These are phyloP conservation scores for Monilinia laxa DNA, from an alignment of 2,329 filamentous ascomycete species.

Conservation along the genomic window DNA sequence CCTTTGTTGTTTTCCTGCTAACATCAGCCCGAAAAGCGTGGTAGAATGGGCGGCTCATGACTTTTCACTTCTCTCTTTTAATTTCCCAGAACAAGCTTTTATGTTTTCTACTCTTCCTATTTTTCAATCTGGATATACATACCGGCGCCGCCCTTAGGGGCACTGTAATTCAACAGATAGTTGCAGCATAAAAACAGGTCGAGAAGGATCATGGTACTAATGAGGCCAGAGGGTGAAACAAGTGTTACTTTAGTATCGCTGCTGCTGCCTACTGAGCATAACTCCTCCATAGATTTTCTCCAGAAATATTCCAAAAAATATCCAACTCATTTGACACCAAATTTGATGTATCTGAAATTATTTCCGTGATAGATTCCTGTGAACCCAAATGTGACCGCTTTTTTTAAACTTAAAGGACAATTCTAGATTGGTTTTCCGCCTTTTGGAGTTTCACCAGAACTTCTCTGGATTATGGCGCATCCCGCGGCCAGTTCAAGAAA, in stretches of 20 bases:
- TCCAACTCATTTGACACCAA: slow-evolving; percentile 2
- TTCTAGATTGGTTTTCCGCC: background rate
- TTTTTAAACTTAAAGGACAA: background rate
- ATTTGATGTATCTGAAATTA: background rate
- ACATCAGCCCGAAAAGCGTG: background rate
- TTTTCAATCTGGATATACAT: background rate
- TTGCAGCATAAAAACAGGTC: slow-evolving; percentile 16
- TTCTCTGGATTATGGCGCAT: background rate
- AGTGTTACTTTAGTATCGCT: background rate
- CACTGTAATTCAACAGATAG: slow-evolving; percentile 10
- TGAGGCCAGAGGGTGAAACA: background rate
- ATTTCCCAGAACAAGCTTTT: background rate
- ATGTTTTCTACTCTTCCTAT: slow-evolving; percentile 9
- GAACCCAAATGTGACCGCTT: background rate
- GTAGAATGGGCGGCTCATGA: background rate
- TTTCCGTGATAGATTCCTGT: background rate
- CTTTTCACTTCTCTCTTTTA: background rate
- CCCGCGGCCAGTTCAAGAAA: background rate
- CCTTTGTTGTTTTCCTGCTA: too few species aligned
- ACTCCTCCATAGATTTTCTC: background rate
- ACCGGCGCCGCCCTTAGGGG: slow-evolving; percentile 10
- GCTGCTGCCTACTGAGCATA: background rate
- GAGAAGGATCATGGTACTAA: slow-evolving; percentile 8
- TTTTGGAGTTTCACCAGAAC: background rate
- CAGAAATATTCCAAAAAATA: background rate